Evolutionary conservation across 768 basidiomycete species (phyloP).

Genomic region (Holtermannia corniformis): DNA sequence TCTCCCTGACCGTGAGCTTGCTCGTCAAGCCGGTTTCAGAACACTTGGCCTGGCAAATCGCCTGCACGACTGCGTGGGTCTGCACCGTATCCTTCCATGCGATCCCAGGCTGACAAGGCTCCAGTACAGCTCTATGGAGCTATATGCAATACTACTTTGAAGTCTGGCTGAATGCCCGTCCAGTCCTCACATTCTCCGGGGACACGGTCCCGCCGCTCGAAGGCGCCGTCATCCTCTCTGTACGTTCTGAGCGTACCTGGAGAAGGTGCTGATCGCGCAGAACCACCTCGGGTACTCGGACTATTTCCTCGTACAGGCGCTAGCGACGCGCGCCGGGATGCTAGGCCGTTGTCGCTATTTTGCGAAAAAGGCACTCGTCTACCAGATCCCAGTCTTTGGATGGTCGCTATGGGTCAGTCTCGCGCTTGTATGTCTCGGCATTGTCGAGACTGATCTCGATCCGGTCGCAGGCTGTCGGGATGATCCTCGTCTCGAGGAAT

Average conservation of each 20-base stretch:
- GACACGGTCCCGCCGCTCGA: slow-evolving; percentile 20
- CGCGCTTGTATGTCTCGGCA: not conserved
- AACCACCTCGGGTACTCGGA: slow-evolving; percentile 27
- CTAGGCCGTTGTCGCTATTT: slow-evolving; percentile 25
- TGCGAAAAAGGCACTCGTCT: slow-evolving; percentile 23
- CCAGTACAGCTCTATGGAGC: slow-evolving; percentile 22
- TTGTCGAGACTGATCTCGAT: not conserved
- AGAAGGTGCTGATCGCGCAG: slow-evolving; percentile 10
- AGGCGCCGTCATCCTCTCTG: slow-evolving; percentile 22
- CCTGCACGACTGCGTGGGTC: slow-evolving; percentile 28
- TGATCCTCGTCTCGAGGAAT: slow-evolving; percentile 28
- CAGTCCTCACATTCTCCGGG: slow-evolving; percentile 9
- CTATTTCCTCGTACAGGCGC: slow-evolving; percentile 22
- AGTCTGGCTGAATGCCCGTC: slow-evolving; percentile 10
- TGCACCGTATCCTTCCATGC: not conserved
- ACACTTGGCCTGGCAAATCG: slow-evolving; percentile 12
- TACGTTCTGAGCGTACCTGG: slow-evolving; percentile 6
- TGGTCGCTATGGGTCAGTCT: slow-evolving; percentile 21
- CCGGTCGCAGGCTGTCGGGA: slow-evolving; percentile 8
- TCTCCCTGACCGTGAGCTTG: slow-evolving; percentile 10
- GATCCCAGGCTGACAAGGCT: not conserved
- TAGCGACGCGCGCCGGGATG: slow-evolving; percentile 19
- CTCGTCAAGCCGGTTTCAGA: slow-evolving; percentile 22
- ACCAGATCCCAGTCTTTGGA: slow-evolving; percentile 24
- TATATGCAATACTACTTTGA: slow-evolving; percentile 33